Base-by-base conservation (phyloP, 331 rosid genomes). In the Dryas integrifolia region DNA sequence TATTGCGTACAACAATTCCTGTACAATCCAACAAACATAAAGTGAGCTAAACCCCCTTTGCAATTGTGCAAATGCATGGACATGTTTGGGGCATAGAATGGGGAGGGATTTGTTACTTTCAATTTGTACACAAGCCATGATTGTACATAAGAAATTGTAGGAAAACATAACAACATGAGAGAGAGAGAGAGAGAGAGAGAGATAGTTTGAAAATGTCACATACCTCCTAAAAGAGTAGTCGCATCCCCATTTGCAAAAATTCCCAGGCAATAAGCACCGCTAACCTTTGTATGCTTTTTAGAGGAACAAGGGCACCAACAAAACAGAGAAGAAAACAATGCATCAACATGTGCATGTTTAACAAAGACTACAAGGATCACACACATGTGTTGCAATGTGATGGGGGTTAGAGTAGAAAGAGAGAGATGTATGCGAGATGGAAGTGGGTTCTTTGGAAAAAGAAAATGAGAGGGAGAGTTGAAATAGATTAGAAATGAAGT, bases 141-240 rank as follows among this genome's bases (percentile, higher is more conserved):
- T 51, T 47, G 13, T 41, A 13, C 52, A 79, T 21, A 58, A 59
- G 39, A 58, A 9, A 16, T 24, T 47, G 60, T 5, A 69, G 46
- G 76, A 63, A 46, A 48, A 52, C 5, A 79, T n/a, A 12, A 67
- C 50, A 59, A 16, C 35, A 18, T 55, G 59, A 45, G 40, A 56
- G 24, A 63, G 8, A 52, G 35, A 2, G 35, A 30, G 35, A 30
- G 35, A 43, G 49, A 16, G 4, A 46, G 53, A 39, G 41, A n/a
- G 4, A 46, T 46, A 46, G 24, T 11, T 24, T 40, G 30, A 35
- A 5, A 46, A 43, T 44, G 38, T 21, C 11, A 43, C 76, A 55
- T 66, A 84, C 88, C 88, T 81, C 88, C 88, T 79, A 85, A 79
- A 76, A 85, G 88, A 65, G 86, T 85, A 9, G 88, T 85, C 45